Evolutionary conservation across 495 filamentous ascomycete genomes (phyloP).

Genomic region (Neurospora sp.): DNA sequence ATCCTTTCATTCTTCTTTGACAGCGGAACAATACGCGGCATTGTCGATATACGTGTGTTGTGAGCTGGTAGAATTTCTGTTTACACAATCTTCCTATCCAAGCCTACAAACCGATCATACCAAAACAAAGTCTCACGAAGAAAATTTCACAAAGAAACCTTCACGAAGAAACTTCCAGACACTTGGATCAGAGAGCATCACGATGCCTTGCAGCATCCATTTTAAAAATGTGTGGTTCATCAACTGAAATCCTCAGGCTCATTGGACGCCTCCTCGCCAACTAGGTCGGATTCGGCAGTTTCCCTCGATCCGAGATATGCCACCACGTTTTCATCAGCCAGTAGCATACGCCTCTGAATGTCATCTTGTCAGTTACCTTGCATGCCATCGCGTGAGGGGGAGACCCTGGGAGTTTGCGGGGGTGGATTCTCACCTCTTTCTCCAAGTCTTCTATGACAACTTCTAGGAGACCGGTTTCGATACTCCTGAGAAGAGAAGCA

Average conservation of each 20-base stretch:
- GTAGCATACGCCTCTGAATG: slow-evolving; percentile 26
- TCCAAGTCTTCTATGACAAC: slow-evolving; percentile 43
- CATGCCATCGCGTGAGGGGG: background rate
- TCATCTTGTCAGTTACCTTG: slow-evolving; percentile 14
- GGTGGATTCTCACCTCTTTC: slow-evolving; percentile 43
- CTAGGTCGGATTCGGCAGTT: slow-evolving; percentile 25
- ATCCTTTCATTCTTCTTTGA: background rate
- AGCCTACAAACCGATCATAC: background rate
- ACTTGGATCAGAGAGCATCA: background rate
- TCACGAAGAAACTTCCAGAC: background rate
- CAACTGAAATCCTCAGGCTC: slow-evolving; percentile 38
- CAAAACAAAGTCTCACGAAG: background rate
- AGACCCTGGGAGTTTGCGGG: background rate
- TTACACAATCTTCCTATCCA: background rate
- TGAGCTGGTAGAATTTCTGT: background rate
- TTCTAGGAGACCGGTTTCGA: slow-evolving; percentile 52
- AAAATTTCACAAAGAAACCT: background rate
- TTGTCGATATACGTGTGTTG: background rate
- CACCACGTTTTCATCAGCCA: slow-evolving; percentile 28
- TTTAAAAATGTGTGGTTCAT: background rate
- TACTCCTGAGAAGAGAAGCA: slow-evolving; percentile 36
- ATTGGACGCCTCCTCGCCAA: slow-evolving; percentile 28
- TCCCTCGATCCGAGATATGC: slow-evolving; percentile 37
- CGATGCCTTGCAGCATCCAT: background rate
- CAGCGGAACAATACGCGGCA: background rate